phyloP scores from a whole-genome alignment of 2,329 filamentous ascomycete species.

The Claviceps monticola region DNA sequence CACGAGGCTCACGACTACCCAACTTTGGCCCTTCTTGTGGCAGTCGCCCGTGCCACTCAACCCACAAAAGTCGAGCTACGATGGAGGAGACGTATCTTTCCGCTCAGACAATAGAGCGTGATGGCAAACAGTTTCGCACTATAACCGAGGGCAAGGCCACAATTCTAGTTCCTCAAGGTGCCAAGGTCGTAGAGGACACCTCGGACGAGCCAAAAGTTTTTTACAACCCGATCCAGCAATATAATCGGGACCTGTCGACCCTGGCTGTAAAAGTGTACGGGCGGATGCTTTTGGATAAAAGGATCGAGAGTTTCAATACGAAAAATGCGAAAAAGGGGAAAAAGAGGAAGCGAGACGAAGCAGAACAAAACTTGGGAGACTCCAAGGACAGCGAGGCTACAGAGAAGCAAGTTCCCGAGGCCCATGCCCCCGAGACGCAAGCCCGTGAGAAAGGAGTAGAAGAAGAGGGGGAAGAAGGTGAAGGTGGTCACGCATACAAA shows the following conservation, averaged over 20 bases:
- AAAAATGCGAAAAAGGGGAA: conserved; percentile 28
- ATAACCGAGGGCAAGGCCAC: conserved; percentile 43
- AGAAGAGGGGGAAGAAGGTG: conserved; percentile 1
- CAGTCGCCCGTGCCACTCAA: not conserved
- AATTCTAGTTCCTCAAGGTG: conserved; percentile 37
- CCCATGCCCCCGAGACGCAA: conserved; percentile 2
- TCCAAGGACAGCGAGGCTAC: not conserved
- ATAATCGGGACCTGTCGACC: conserved; percentile 91
- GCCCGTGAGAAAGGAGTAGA: conserved; percentile 1
- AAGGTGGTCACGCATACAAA: conserved; percentile 18
- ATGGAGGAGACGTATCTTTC: conserved; percentile 9
- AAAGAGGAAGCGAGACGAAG: conserved; percentile 33
- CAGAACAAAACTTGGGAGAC: conserved; percentile 5
- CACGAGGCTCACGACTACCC: not conserved
- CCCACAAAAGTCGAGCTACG: conserved; percentile 1
- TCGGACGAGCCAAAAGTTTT: conserved; percentile 70
- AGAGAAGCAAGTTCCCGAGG: not conserved
- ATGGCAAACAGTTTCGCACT: conserved; percentile 36
- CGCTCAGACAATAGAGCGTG: conserved; percentile 15
- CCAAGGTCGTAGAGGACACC: conserved; percentile 33
- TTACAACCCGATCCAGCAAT: conserved; percentile 98
- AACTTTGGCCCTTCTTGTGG: conserved; percentile 2
- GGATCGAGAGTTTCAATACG: conserved; percentile 20
- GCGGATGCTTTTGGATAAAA: conserved; percentile 43
- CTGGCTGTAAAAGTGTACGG: conserved; percentile 84